Evolutionary conservation across 2,329 filamentous ascomycete species (phyloP), one percentile per base, ranked within the genome.

Genomic region (Atkinsonella hypoxylon): DNA sequence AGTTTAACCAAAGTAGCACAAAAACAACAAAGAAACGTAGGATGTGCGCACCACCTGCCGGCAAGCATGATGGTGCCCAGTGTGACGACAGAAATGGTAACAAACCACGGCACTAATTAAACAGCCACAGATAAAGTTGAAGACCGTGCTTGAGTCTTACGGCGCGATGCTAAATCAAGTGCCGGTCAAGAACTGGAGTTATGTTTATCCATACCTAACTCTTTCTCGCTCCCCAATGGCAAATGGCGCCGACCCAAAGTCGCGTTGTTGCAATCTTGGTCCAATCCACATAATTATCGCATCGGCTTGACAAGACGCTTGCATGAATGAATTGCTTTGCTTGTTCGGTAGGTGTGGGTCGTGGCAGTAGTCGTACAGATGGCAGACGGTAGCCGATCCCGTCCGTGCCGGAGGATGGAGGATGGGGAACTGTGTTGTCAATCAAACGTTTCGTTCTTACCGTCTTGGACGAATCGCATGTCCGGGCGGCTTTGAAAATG

Each of bases 351-450:
- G 17, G 17, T 41, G n/a, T 48, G 47, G 40, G 31, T n/a, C 26
- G 36, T 26, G 11, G 30, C 30, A 43, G 11, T 49, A 6, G 40
- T 32, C n/a, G 39, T 31, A 34, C 17, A 32, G 41, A 45, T 41
- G 47, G 41, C n/a, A 22, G 47, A 39, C 41, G 47, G 47, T 18
- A 49, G 18, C 39, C 39, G 32, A 44, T 38, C 40, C 47, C 41
- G 47, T 34, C 47, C 40, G 47, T 17, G 40, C 41, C 31, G 41
- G 40, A 36, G 34, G 32, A 20, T 34, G 30, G 17, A 36, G 3
- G 32, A 32, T 32, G 7, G 26, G 26, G 42, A 49, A 30, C 31
- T 15, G 38, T 30, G 31, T 39, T 49, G 41, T 18, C 32, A 30
- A 31, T 9, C 11, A 36, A 15, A 9, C 13, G 34, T 12, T 31